Evolutionary conservation across 495 filamentous ascomycete species (phyloP), one percentile per base, ranked within the genome.

Genomic region (Podospora bellae-mahoneyi): DNA sequence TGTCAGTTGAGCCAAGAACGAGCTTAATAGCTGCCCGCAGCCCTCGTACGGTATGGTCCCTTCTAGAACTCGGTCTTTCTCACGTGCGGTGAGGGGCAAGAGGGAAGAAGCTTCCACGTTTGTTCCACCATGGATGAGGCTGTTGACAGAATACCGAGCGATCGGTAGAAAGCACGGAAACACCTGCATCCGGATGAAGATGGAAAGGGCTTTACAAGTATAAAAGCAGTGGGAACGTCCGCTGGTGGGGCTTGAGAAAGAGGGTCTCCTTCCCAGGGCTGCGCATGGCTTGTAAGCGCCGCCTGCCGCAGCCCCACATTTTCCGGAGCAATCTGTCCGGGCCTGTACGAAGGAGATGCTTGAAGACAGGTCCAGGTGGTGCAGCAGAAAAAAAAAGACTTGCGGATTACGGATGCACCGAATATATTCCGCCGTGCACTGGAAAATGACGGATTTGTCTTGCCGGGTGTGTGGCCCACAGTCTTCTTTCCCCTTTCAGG

Each of bases 351-450:
- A 48, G 39, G 39, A 48, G 39, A 61, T 70, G 69, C 71, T 75
- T 71, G 66, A 75, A 20, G 55, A 56, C 65, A 32, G 70, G 68
- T 69, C 72, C 72, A 74, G 69, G 72, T 70, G 39, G 39, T 23
- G 55, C 13, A 58, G 54, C 54, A 68, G 64, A 67, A 76, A 74
- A 70, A 66, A 59, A 71, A 62, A 63, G 64, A 69, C 66, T 66
- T 75, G 68, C 57, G 68, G 70, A 64, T 55, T 69, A 62, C 70
- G 67, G 71, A 64, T 64, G 71, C 62, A 68, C 71, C 67, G 65
- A 68, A 60, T 68, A 65, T 66, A 68, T 71, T 69, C 72, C 70
- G 71, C 70, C 57, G 64, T 67, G 53, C 66, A 73, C 64, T 67
- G 18, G 67, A 70, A 78, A 75, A 76, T 72, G 71, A 63, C 23